These are phyloP conservation scores for Yamadazyma membranifaciens DNA, from an alignment of 1,139 yeast species.

Conservation along the genomic window DNA sequence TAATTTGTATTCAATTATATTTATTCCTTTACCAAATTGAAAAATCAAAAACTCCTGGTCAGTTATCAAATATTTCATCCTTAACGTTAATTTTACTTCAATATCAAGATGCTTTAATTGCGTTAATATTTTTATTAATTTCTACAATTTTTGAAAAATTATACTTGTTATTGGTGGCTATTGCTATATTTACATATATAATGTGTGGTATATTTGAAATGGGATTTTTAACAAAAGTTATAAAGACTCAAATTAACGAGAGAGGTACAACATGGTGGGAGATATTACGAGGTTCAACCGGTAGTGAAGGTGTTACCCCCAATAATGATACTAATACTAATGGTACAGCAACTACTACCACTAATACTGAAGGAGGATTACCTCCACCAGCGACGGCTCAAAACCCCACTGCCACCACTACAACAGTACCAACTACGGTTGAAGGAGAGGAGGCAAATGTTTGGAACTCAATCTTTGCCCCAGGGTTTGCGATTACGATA, in stretches of 20 bases:
- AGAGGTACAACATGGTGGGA: conserved; percentile 63
- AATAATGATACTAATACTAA: conserved; percentile 10
- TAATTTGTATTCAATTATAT: conserved; percentile 36
- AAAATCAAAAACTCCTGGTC: conserved; percentile 74
- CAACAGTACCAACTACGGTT: conserved; percentile 17
- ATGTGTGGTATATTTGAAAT: conserved; percentile 76
- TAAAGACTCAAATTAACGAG: conserved; percentile 74
- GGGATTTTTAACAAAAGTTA: conserved; percentile 69
- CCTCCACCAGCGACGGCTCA: conserved; percentile 6
- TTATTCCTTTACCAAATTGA: conserved; percentile 61
- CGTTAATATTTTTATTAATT: conserved; percentile 59
- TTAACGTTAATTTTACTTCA: conserved; percentile 56
- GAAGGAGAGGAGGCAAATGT: conserved; percentile 53
- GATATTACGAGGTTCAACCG: conserved; percentile 48
- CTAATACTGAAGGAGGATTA: conserved; percentile 6
- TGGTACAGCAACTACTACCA: conserved; percentile 5
- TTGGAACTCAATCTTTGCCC: conserved; percentile 59
- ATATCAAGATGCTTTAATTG: conserved; percentile 71
- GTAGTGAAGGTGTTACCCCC: conserved; percentile 9
- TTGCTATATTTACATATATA: conserved; percentile 68
- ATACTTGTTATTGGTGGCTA: conserved; percentile 65
- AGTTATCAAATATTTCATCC: conserved; percentile 44
- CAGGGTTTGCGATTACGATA: conserved; percentile 61
- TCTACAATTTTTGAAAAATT: conserved; percentile 56
- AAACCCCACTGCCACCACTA: conserved; percentile 13